Evolutionary conservation across 1,284 basidiomycete species (phyloP), one percentile per base, ranked within the genome.

Genomic region (Exobasidium cylindrosporum): DNA sequence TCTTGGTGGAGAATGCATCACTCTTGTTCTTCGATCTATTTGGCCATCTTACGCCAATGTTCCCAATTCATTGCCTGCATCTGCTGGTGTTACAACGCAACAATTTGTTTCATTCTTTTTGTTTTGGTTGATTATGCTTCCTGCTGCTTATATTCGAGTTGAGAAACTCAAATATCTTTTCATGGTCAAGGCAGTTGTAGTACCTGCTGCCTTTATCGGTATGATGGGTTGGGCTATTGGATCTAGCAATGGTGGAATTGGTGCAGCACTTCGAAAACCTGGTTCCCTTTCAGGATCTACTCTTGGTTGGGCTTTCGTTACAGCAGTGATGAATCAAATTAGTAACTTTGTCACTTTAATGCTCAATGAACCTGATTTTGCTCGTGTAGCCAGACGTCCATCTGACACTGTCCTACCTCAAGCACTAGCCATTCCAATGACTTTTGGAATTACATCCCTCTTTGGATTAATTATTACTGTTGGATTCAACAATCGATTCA

Each of bases 381-480:
- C 68, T 10, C 62, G 73, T 47, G 65, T 72, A 56, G 69, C 74
- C 11, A 69, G 67, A 54, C 49, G 58, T 32, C 70, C 61, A 44
- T 59, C 47, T 1, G 62, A 60, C 11, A 68, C 68, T 26, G 64
- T 64, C 4, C 68, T 61, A 63, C 63, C 68, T 4, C 76, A 78
- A 61, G 57, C 74, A 13, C 40, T 77, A 11, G 83, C 89, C 0
- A 84, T 92, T 40, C 91, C 91, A 0, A 68, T 91, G 49, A 85
- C 86, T 0, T 91, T 91, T 80, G 86, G 47, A 13, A 80, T 92
- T 65, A 89, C 90, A 62, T 88, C 87, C 68, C 88, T 93, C 82
- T 83, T 92, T 62, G 91, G 90, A 6, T 89, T 93, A 76, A 87
- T 91, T 54, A 90, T 92, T 67, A 87, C 88, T 54, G 90, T 88